Conservation (phyloP, 495 filamentous ascomycete species). For the Hyphodiscus hymeniophilus region DNA sequence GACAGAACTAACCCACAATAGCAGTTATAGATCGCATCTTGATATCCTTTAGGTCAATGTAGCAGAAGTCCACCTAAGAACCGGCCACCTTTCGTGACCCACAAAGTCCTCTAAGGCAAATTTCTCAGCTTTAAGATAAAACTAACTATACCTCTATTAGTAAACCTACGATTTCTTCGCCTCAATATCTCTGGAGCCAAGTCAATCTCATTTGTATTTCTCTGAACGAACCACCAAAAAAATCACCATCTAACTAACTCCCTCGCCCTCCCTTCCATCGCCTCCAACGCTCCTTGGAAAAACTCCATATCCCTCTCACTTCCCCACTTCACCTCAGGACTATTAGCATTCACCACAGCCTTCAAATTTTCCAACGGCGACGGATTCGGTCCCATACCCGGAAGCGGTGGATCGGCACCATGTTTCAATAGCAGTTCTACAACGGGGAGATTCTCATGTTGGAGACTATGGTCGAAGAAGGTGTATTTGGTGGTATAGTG, state of each 20-base stretch:
- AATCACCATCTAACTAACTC: not conserved
- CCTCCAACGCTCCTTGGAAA: not conserved
- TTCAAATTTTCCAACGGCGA: constrained; percentile 1
- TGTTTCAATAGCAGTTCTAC: not conserved
- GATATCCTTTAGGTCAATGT: no score
- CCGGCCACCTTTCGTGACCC: not conserved
- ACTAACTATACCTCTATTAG: not conserved
- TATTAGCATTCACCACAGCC: constrained; percentile 1
- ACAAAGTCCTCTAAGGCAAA: not conserved
- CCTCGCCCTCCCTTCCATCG: not conserved
- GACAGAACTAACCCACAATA: no score
- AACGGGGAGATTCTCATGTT: not conserved
- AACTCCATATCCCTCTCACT: constrained; percentile 1
- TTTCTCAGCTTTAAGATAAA: constrained; percentile 1
- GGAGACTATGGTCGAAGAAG: not conserved
- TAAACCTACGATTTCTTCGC: constrained; percentile 2
- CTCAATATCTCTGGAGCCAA: not conserved
- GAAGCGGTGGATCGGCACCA: not conserved
- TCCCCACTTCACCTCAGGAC: not conserved
- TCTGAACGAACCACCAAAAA: not conserved
- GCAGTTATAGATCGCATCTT: no score
- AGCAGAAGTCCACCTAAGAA: no score
- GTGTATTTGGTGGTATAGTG: constrained; percentile 1
- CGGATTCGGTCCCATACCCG: not conserved
- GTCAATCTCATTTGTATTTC: not conserved